phyloP scores from a whole-genome alignment of 768 basidiomycete species.

The Leccinum rimulosum region DNA sequence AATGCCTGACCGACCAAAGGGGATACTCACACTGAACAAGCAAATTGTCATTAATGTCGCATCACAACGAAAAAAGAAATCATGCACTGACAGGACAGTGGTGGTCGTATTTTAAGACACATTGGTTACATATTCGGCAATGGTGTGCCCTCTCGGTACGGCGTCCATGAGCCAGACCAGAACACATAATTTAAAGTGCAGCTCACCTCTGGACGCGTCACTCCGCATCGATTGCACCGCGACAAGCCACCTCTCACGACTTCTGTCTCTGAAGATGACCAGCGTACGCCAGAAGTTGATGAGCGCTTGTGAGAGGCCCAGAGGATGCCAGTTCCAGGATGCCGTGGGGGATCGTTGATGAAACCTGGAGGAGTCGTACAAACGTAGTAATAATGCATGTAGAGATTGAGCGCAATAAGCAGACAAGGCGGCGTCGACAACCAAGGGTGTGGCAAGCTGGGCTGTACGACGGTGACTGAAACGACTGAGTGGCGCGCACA shows the following conservation, averaged over 20 bases:
- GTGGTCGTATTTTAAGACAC: conserved; percentile 88
- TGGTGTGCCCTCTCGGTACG: conserved; percentile 80
- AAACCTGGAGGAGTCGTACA: conserved; percentile 81
- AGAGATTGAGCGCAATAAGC: conserved; percentile 75
- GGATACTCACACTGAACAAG: conserved; percentile 38
- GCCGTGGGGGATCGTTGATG: conserved; percentile 53
- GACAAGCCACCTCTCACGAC: conserved; percentile 55
- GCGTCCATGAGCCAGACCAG: conserved; percentile 12
- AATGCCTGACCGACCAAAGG: background rate
- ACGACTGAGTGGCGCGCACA: background rate
- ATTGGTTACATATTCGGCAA: conserved; percentile 87
- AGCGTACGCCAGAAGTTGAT: conserved; percentile 42
- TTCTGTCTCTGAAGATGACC: conserved; percentile 44
- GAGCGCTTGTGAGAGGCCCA: conserved; percentile 49
- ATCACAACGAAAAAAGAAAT: conserved; percentile 1
- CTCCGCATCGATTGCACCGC: conserved; percentile 67
- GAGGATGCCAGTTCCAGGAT: conserved; percentile 40
- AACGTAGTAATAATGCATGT: conserved; percentile 82
- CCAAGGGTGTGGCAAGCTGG: conserved; percentile 56
- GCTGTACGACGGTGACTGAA: conserved; percentile 77
- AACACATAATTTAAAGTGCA: background rate
- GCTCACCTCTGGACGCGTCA: conserved; percentile 75
- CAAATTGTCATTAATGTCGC: background rate
- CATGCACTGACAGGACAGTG: conserved; percentile 76
- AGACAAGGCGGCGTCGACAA: conserved; percentile 65